phyloP scores from a whole-genome alignment of 257 asterid species.

The Verbena officinalis region DNA sequence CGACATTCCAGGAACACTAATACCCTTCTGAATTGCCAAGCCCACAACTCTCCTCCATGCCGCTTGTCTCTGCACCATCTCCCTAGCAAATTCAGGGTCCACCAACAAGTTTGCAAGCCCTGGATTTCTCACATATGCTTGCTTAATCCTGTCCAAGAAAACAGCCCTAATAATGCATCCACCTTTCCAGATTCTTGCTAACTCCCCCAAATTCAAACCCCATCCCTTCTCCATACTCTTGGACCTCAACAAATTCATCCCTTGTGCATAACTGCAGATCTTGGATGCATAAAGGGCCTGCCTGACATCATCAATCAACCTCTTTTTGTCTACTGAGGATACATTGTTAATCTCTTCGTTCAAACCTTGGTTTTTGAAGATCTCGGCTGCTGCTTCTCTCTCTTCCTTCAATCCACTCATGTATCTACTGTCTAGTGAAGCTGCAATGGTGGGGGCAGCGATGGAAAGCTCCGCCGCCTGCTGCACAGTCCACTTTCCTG shows the following conservation, averaged over 20 bases:
- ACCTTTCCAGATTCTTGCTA: slow-evolving; percentile 96
- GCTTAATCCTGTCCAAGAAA: slow-evolving; percentile 91
- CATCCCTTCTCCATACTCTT: slow-evolving; percentile 89
- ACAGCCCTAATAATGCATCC: slow-evolving; percentile 96
- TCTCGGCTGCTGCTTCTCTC: slow-evolving; percentile 59
- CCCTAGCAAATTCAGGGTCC: slow-evolving; percentile 88
- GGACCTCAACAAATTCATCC: slow-evolving; percentile 86
- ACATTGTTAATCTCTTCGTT: slow-evolving; percentile 50
- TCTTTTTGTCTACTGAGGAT: slow-evolving; percentile 63
- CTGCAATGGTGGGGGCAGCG: slow-evolving; percentile 94
- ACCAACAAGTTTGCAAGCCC: slow-evolving; percentile 75
- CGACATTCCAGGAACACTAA: slow-evolving; percentile 89
- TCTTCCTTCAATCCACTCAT: slow-evolving; percentile 94
- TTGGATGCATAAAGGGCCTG: slow-evolving; percentile 91
- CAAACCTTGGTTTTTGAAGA: slow-evolving; percentile 65
- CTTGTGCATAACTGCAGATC: slow-evolving; percentile 95
- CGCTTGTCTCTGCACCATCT: slow-evolving; percentile 94
- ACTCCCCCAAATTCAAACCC: slow-evolving; percentile 85
- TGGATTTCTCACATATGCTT: slow-evolving; percentile 81
- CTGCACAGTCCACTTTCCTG: slow-evolving; percentile 98
- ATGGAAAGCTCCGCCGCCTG: slow-evolving; percentile 92
- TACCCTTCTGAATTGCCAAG: slow-evolving; percentile 65
- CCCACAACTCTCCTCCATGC: slow-evolving; percentile 97
- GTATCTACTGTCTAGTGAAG: slow-evolving; percentile 74
- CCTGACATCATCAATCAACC: slow-evolving; percentile 90